Percentiles rank a stretch among this genome's conserved stretches.
Conservation (phyloP, 306 rosid species). For the Citrullus amarus region DNA sequence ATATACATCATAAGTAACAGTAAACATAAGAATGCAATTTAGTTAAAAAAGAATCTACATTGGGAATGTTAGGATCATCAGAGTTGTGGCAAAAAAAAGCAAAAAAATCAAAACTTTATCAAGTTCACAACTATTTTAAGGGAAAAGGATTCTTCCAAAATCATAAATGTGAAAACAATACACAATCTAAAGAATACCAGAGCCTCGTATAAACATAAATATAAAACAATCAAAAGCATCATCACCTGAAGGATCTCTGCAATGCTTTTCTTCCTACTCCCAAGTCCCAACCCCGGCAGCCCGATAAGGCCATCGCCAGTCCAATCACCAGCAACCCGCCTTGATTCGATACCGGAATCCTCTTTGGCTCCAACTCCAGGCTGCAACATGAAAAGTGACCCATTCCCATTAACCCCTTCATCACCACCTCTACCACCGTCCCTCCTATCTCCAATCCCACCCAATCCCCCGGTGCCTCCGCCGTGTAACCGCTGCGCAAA, state of each 20-base stretch:
- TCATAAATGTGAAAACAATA: neutral
- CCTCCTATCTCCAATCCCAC: constrained; percentile 34
- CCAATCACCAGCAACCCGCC: constrained; percentile 25
- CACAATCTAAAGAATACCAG: neutral
- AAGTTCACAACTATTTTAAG: neutral
- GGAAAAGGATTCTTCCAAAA: neutral
- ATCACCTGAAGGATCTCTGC: constrained; percentile 41
- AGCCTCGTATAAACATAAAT: neutral
- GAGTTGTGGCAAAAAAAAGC: no score
- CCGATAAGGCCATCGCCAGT: constrained; percentile 41
- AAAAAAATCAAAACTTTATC: neutral
- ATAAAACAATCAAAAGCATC: neutral
- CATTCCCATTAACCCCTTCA: constrained; percentile 6
- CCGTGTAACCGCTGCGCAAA: constrained; percentile 33
- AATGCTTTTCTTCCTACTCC: constrained; percentile 35
- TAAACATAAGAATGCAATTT: neutral
- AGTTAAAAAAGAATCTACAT: neutral
- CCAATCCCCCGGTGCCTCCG: constrained; percentile 24
- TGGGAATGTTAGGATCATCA: neutral
- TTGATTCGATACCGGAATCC: constrained; percentile 14
- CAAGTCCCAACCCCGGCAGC: constrained; percentile 36
- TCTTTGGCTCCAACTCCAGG: constrained; percentile 26
- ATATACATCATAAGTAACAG: neutral
- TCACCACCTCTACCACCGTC: constrained; percentile 13
- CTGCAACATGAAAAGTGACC: constrained; percentile 31